phyloP scores from a whole-genome alignment of 2,329 filamentous ascomycete genomes.

The Fusarium veterinarium region DNA sequence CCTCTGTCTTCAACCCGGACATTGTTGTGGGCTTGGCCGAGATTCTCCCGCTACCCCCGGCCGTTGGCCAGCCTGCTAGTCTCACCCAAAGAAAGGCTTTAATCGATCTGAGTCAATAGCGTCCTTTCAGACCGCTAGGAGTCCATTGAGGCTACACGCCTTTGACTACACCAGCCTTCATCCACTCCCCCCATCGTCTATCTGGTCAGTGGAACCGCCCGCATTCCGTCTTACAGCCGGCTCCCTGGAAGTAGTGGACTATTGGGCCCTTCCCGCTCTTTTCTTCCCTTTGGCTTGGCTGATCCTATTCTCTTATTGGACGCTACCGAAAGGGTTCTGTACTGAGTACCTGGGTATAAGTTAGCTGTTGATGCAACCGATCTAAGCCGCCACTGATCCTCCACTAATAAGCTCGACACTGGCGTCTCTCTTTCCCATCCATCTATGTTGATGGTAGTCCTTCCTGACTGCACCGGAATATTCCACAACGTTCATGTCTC shows the following conservation, averaged over 20 bases:
- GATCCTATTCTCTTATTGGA: slow-evolving; percentile 36
- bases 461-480: slow-evolving; percentile 15
- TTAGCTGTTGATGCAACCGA: slow-evolving; percentile 42
- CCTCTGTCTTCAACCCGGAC: neutral
- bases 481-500: slow-evolving; percentile 37
- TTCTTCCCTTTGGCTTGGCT: slow-evolving; percentile 32
- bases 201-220: slow-evolving; percentile 41
- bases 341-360: slow-evolving; percentile 39
- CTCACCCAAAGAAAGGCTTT: slow-evolving; percentile 10
- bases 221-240: slow-evolving; percentile 42
- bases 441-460: slow-evolving; percentile 22
- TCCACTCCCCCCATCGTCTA: slow-evolving; percentile 30
- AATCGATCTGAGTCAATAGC: slow-evolving; percentile 16
- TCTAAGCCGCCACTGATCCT: slow-evolving; percentile 33
- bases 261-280: slow-evolving; percentile 35
- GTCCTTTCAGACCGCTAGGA: slow-evolving; percentile 15
- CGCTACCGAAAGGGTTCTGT: slow-evolving; percentile 9
- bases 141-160: slow-evolving; percentile 14
- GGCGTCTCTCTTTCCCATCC: slow-evolving; percentile 25
- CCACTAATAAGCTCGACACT: slow-evolving; percentile 26
- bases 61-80: slow-evolving; percentile 5
- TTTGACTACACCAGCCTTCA: slow-evolving; percentile 27
- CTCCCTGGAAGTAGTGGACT: slow-evolving; percentile 40
- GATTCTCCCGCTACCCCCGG: neutral
- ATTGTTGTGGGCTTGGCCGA: neutral